These are phyloP conservation scores for Pseudogymnoascus sp. DNA, from an alignment of 2,329 filamentous ascomycete species.

Conservation along the genomic window DNA sequence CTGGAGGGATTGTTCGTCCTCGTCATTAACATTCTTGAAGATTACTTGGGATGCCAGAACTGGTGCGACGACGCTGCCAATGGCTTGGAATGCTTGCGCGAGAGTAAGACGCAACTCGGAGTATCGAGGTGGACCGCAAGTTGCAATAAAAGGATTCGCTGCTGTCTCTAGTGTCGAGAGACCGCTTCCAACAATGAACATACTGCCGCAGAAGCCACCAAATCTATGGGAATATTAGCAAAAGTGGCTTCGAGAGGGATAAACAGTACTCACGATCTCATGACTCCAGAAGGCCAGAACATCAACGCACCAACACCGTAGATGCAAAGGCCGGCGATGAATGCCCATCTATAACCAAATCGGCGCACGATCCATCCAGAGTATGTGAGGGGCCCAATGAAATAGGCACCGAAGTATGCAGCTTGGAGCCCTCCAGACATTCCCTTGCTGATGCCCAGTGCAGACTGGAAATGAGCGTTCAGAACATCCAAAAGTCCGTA, in stretches of 20 bases:
- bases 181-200: slow-evolving; percentile 63
- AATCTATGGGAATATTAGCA: slow-evolving; percentile 26
- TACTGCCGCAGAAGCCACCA: slow-evolving; percentile 21
- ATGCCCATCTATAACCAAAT: slow-evolving; percentile 54
- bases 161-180: slow-evolving; percentile 67
- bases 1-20: slow-evolving; percentile 50
- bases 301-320: slow-evolving; percentile 53
- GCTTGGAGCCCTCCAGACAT: slow-evolving; percentile 14
- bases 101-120: slow-evolving; percentile 69
- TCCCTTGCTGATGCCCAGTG: slow-evolving; percentile 25
- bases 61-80: slow-evolving; percentile 65
- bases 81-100: slow-evolving; percentile 68
- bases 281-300: slow-evolving; percentile 46
- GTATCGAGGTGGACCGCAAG: slow-evolving; percentile 51
- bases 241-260: slow-evolving; percentile 57
- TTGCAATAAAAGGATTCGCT: slow-evolving; percentile 49
- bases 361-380: slow-evolving; percentile 57
- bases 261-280: slow-evolving; percentile 45
- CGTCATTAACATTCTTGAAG: slow-evolving; percentile 49
- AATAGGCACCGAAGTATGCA: slow-evolving; percentile 46
- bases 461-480: slow-evolving; percentile 33
- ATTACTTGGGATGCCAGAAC: slow-evolving; percentile 66
- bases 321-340: slow-evolving; percentile 56
- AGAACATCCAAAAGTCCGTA: slow-evolving; percentile 34
- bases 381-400: slow-evolving; percentile 57